Percentiles rank a stretch among this genome's conserved stretches.
Conservation (phyloP, 495 filamentous ascomycete species). For the Opeltia flavorubescens region DNA sequence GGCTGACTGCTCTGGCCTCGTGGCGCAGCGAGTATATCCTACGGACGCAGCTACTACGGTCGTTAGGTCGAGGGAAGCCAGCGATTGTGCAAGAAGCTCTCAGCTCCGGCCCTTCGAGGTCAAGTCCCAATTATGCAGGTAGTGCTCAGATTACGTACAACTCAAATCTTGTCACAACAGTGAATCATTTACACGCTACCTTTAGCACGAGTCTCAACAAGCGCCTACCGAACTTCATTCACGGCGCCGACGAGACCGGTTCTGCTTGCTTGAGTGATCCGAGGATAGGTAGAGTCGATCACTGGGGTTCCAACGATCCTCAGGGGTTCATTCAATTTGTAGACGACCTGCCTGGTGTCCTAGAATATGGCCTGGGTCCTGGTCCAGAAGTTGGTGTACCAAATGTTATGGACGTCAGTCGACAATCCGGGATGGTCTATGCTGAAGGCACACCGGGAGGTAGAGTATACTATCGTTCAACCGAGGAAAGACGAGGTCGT, state of each 20-base stretch:
- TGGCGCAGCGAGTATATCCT: constrained; percentile 91
- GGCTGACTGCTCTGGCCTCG: constrained; percentile 63
- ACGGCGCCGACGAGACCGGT: constrained; percentile 64
- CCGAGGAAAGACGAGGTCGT: constrained; percentile 65
- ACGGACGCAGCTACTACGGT: constrained; percentile 69
- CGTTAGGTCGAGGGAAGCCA: constrained; percentile 63
- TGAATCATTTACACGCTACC: constrained; percentile 61
- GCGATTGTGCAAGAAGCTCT: constrained; percentile 38
- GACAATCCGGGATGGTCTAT: constrained; percentile 67
- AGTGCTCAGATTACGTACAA: constrained; percentile 62
- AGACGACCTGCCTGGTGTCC: constrained; percentile 56
- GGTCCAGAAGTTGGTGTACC: constrained; percentile 61
- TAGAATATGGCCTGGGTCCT: constrained; percentile 63
- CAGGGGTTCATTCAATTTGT: constrained; percentile 60
- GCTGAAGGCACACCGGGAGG: constrained; percentile 77
- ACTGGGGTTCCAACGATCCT: constrained; percentile 67
- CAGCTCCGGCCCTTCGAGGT: constrained; percentile 32
- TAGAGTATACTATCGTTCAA: constrained; percentile 56
- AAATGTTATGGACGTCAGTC: constrained; percentile 81
- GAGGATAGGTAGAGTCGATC: constrained; percentile 60
- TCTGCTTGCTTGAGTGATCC: constrained; percentile 63
- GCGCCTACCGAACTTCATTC: constrained; percentile 61
- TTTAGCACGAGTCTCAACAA: constrained; percentile 50
- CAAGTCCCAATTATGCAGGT: constrained; percentile 34
- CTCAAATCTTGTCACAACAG: constrained; percentile 57